Conservation (phyloP, 805 yeast genomes). For the Ogataea pini region DNA sequence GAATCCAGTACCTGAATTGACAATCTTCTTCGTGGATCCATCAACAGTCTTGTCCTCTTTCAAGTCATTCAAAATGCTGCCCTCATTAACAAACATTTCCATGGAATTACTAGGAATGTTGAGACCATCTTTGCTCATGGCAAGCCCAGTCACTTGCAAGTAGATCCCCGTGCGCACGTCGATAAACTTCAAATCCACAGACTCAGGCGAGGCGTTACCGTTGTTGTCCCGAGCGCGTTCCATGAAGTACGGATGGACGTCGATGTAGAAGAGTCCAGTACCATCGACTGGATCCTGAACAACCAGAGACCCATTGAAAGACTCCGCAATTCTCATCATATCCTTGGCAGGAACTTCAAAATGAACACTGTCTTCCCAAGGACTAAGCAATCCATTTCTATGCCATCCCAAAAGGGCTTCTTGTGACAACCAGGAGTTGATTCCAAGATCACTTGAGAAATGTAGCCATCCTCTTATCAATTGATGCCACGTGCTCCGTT, state of each 20-base stretch:
- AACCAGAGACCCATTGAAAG: slow-evolving; percentile 48
- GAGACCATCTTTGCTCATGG: slow-evolving; percentile 23
- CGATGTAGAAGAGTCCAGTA: slow-evolving; percentile 46
- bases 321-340: slow-evolving; percentile 44
- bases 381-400: slow-evolving; percentile 50
- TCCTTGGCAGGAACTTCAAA: slow-evolving; percentile 54
- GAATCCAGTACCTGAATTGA: slow-evolving; percentile 40
- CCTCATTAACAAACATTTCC: slow-evolving; percentile 23
- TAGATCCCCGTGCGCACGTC: slow-evolving; percentile 61
- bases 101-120: slow-evolving; percentile 18
- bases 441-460: slow-evolving; percentile 43
- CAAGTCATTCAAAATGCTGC: slow-evolving; percentile 21
- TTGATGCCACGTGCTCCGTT: slow-evolving; percentile 47
- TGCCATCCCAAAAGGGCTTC: slow-evolving; percentile 53
- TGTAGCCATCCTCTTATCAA: slow-evolving; percentile 47
- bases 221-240: slow-evolving; percentile 51
- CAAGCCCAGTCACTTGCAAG: slow-evolving; percentile 57
- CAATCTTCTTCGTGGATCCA: slow-evolving; percentile 26
- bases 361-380: slow-evolving; percentile 54
- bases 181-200: slow-evolving; percentile 55
- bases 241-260: slow-evolving; percentile 50
- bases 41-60: slow-evolving; percentile 21
- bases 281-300: slow-evolving; percentile 46
- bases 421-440: slow-evolving; percentile 49
- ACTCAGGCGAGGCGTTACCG: slow-evolving; percentile 45